Conservation (phyloP, 768 basidiomycete genomes). For the Suillus discolor region DNA sequence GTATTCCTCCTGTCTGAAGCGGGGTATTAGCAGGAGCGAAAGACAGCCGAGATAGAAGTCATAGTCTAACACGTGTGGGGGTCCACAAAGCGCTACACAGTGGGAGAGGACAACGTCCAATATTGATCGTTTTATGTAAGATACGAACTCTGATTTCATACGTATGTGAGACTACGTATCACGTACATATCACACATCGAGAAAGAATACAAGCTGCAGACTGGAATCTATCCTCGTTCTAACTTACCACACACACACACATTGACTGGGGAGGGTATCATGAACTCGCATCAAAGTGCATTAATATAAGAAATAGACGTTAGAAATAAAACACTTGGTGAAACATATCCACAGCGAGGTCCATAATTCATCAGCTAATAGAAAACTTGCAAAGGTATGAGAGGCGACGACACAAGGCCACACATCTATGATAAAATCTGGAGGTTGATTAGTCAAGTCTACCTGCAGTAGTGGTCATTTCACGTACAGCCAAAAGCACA, state of each 20-base stretch:
- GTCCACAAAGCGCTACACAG: neutral
- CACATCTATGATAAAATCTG: slow-evolving; percentile 6
- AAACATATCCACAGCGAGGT: slow-evolving; percentile 2
- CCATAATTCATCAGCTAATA: neutral
- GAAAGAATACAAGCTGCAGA: neutral
- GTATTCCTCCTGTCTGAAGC: neutral
- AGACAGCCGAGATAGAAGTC: neutral
- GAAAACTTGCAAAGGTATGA: neutral
- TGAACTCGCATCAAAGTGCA: neutral
- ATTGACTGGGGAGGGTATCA: neutral
- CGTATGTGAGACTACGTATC: neutral
- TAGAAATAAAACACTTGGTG: slow-evolving; percentile 29
- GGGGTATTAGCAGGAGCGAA: neutral
- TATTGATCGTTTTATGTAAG: neutral
- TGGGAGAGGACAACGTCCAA: neutral
- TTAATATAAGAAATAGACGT: slow-evolving; percentile 16
- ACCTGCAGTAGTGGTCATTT: slow-evolving; percentile 7
- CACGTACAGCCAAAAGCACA: slow-evolving; percentile 88
- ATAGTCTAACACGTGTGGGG: neutral
- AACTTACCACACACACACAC: neutral
- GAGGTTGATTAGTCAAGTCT: neutral
- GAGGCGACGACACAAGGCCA: slow-evolving; percentile 36
- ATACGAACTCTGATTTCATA: neutral
- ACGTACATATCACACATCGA: neutral
- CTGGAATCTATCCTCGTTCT: neutral